Base-by-base conservation (phyloP, 768 basidiomycete species). In the Mycena galericulata region DNA sequence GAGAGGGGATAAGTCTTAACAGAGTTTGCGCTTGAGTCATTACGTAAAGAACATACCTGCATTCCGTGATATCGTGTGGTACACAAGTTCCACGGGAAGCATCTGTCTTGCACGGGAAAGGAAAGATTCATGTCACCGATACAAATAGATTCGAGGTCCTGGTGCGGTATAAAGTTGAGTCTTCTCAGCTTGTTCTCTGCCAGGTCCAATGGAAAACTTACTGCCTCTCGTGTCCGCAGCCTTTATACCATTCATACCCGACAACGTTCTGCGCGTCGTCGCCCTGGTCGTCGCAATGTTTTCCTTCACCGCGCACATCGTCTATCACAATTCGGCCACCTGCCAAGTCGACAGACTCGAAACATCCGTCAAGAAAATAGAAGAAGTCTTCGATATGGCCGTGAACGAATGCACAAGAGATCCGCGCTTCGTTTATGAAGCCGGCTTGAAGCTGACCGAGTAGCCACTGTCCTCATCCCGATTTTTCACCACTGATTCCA, bases 381-480 rank as follows among this genome's bases (percentile, higher is more conserved):
- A 67, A 1, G 12, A 4, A 14, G 20, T 67, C 12, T 53, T 67
- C 58, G 41, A 26, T 11, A 30, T 14, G 40, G 53, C 43, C 34
- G 22, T 29, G 24, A 24, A 45, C 11, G 57, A 66, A 53, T 66
- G 57, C 49, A 7, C 30, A 30, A 45, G 50, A 43, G 50, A 66
- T 20, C 65, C 65, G 9, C 32, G 57, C 2, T 66, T 66, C 57
- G 17, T 66, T 3, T 34, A 32, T n/a, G 56, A 66, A 46, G 50
- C 47, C 0, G 50, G 36, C 0, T 36, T 59, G 41, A 66, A 46
- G 50, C 26, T 66, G 40, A 18, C 32, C 12, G 32, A 51, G 65
- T 66, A 30, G 15, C 50, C 40, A 4, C 20, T 11, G 34, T 34
- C 20, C 26, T 36, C 17, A 20, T 17, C 12, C 5, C 24, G 4